phyloP scores from a whole-genome alignment of 2,329 filamentous ascomycete species.

The Juglanconis sp. region DNA sequence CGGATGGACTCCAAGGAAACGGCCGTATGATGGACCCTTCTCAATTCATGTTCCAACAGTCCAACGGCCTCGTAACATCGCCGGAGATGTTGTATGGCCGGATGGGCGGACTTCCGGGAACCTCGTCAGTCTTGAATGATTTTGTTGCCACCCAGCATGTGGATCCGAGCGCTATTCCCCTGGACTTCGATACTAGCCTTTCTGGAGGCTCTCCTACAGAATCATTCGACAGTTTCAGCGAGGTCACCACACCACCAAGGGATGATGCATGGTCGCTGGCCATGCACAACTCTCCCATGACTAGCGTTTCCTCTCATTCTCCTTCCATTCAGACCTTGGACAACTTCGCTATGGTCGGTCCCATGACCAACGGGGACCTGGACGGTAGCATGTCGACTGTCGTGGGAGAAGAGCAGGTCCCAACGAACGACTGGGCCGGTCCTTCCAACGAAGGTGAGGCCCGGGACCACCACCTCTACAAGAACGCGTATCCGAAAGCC shows the following conservation, averaged over 20 bases:
- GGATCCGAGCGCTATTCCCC: constrained; percentile 53
- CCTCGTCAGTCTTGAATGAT: constrained; percentile 43
- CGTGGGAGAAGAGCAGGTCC: constrained; percentile 34
- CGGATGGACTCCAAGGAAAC: constrained; percentile 36
- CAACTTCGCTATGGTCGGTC: constrained; percentile 14
- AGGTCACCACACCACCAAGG: constrained; percentile 49
- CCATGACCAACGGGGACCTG: constrained; percentile 34
- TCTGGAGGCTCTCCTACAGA: constrained; percentile 48
- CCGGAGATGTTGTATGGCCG: constrained; percentile 50
- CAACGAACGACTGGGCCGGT: constrained; percentile 39
- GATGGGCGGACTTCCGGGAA: constrained; percentile 42
- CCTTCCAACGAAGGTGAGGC: constrained; percentile 54
- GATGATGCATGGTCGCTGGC: constrained; percentile 48
- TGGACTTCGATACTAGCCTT: constrained; percentile 50
- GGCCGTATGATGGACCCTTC: constrained; percentile 45
- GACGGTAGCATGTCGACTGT: constrained; percentile 33
- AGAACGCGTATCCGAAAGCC: constrained; percentile 56
- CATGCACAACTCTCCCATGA: constrained; percentile 40
- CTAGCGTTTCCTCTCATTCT: constrained; percentile 26
- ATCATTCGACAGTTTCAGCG: constrained; percentile 53
- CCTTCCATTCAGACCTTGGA: constrained; percentile 14
- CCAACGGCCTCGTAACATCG: constrained; percentile 44
- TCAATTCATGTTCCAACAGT: constrained; percentile 49
- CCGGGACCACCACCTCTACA: constrained; percentile 68
- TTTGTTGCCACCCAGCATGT: constrained; percentile 48